Conservation (phyloP, 495 filamentous ascomycete genomes). For the Hyaloscypha bicolor region DNA sequence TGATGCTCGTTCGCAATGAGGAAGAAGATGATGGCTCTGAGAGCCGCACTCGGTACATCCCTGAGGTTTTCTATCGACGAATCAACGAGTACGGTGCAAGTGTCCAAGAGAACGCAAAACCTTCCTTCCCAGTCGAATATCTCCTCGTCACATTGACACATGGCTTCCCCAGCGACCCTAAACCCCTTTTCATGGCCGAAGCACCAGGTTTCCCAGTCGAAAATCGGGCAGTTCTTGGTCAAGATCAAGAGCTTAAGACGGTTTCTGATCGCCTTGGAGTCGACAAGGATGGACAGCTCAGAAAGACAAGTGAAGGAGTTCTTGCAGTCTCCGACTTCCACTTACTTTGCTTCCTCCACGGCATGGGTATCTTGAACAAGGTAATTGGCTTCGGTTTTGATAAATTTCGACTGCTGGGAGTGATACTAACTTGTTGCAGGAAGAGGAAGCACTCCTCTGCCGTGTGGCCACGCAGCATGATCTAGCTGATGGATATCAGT, state of each 20-base stretch:
- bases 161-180: conserved; percentile 83
- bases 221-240: conserved; percentile 83
- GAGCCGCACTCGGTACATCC: conserved; percentile 86
- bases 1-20: conserved; percentile 94
- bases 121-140: conserved; percentile 94
- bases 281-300: conserved; percentile 51
- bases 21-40: conserved; percentile 74
- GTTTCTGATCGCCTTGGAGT: conserved; percentile 65
- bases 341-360: conserved; percentile 82
- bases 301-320: conserved; percentile 56
- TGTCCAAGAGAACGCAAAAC: conserved; percentile 96
- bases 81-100: conserved; percentile 97
- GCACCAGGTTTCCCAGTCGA: conserved; percentile 79
- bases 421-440: conserved; percentile 52
- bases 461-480: conserved; percentile 79
- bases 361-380: conserved; percentile 79
- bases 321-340: conserved; percentile 88
- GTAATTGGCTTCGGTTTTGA: conserved; percentile 40
- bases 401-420: neutral
- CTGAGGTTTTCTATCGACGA: conserved; percentile 93
- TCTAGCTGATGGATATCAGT: conserved; percentile 73
- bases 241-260: conserved; percentile 71
- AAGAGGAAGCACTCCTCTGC: conserved; percentile 86
- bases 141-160: conserved; percentile 94
- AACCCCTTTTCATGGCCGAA: conserved; percentile 68